Evolutionary conservation across 2,329 filamentous ascomycete species (phyloP).

Genomic region (Colletotrichum chlorophyti): DNA sequence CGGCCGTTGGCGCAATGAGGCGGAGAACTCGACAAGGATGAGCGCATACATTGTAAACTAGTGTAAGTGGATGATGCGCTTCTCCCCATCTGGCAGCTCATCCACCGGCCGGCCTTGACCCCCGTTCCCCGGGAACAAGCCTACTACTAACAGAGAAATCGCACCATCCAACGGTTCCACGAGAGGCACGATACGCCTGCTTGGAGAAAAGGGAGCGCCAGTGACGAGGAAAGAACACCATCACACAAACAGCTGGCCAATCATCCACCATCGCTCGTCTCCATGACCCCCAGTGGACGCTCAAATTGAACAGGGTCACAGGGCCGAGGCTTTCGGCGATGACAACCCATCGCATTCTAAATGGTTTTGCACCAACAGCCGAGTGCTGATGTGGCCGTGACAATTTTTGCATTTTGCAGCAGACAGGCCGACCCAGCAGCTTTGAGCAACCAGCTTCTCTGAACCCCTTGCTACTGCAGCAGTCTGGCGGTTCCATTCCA

Average conservation of each 20-base stretch:
- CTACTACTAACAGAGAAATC: background rate
- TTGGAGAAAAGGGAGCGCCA: constrained; percentile 1
- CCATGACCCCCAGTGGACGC: background rate
- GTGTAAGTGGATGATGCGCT: background rate
- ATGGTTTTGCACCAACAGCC: constrained; percentile 4
- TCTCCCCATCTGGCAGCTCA: constrained; percentile 2
- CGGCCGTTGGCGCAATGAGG: background rate
- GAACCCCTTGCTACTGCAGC: too few relatives aligned
- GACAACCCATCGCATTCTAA: too few relatives aligned
- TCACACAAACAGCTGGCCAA: background rate
- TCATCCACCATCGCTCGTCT: background rate
- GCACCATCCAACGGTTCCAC: constrained; percentile 10
- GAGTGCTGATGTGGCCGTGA: constrained; percentile 4
- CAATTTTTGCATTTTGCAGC: too few relatives aligned
- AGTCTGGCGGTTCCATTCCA: background rate
- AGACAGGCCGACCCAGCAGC: too few relatives aligned
- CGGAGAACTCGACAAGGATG: constrained; percentile 2
- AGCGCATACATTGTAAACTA: too few relatives aligned
- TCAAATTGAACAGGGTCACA: too few relatives aligned
- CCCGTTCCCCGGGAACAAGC: constrained; percentile 17
- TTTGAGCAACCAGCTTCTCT: too few relatives aligned
- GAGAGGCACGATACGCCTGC: background rate
- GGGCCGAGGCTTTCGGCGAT: background rate
- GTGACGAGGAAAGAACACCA: constrained; percentile 18
- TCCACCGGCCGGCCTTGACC: background rate